Evolutionary conservation across 2,329 filamentous ascomycete species (phyloP).

Genomic region (Fusarium musae): DNA sequence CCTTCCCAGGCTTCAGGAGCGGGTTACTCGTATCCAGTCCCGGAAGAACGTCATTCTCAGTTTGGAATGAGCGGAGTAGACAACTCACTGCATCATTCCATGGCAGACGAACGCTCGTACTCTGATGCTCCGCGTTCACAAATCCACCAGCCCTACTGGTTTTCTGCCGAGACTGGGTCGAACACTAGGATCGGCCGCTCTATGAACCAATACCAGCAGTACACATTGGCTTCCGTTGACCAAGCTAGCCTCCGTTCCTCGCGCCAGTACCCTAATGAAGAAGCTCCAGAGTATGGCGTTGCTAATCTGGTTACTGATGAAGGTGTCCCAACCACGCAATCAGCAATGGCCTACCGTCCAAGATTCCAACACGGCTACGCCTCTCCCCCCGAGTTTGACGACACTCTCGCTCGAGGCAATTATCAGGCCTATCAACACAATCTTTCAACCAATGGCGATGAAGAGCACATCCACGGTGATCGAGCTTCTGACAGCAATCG

Average conservation of each 20-base stretch:
- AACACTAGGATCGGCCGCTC: conserved; percentile 23
- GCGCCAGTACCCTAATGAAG: conserved; percentile 1
- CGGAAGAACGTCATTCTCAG: neutral
- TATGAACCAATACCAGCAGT: conserved; percentile 14
- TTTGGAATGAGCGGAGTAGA: neutral
- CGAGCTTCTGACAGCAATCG: neutral
- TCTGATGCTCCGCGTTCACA: conserved; percentile 2
- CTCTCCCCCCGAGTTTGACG: neutral
- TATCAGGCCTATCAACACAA: neutral
- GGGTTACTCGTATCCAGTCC: conserved; percentile 2
- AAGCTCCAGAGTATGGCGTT: neutral
- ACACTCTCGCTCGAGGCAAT: neutral
- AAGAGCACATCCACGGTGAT: neutral
- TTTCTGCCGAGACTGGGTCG: conserved; percentile 12
- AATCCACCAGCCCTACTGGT: conserved; percentile 22
- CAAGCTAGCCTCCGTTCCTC: neutral
- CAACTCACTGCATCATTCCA: neutral
- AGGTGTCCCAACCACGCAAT: neutral
- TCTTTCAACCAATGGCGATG: neutral
- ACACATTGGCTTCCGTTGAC: conserved; percentile 6
- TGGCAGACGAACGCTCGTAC: neutral
- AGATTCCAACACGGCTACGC: neutral
- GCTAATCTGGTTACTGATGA: neutral
- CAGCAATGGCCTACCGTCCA: neutral
- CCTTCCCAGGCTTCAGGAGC: conserved; percentile 1